Percentiles rank a stretch among this genome's conserved stretches.
phyloP scores from a whole-genome alignment of 2,329 filamentous ascomycete species.

The Xylariaceae sp. region DNA sequence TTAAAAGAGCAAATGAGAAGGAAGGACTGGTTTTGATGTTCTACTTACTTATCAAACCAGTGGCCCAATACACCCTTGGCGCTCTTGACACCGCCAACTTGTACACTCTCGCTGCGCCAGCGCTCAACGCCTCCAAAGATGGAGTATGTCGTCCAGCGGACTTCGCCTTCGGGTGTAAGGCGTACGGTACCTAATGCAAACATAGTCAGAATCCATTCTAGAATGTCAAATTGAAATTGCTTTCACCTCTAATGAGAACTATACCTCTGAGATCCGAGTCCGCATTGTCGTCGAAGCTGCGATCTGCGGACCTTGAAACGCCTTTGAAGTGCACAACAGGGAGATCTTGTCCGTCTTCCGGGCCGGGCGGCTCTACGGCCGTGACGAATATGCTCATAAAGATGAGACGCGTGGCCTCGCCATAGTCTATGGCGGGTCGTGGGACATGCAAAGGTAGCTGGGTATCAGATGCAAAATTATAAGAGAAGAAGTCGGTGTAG shows the following conservation, averaged over 20 bases:
- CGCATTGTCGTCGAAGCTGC: constrained; percentile 65
- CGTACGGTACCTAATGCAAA: constrained; percentile 54
- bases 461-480: constrained; percentile 60
- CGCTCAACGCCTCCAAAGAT: constrained; percentile 63
- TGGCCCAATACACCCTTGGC: constrained; percentile 68
- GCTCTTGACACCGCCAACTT: constrained; percentile 65
- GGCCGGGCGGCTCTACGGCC: constrained; percentile 56
- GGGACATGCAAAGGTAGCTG: constrained; percentile 42
- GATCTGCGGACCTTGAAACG: constrained; percentile 59
- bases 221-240: constrained; percentile 6
- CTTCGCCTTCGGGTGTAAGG: constrained; percentile 66
- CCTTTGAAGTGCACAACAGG: constrained; percentile 70
- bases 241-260: constrained; percentile 26
- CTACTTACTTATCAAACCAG: constrained; percentile 70
- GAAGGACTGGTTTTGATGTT: background rate
- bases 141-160: constrained; percentile 71
- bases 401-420: constrained; percentile 70
- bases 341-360: constrained; percentile 53
- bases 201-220: constrained; percentile 4
- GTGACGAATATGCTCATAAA: constrained; percentile 65
- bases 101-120: constrained; percentile 75
- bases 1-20: too few relatives aligned
- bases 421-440: constrained; percentile 54
- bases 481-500: constrained; percentile 69
- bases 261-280: constrained; percentile 64